Conservation (phyloP, 208 protist genomes). For the Trypanosoma scelopori region DNA sequence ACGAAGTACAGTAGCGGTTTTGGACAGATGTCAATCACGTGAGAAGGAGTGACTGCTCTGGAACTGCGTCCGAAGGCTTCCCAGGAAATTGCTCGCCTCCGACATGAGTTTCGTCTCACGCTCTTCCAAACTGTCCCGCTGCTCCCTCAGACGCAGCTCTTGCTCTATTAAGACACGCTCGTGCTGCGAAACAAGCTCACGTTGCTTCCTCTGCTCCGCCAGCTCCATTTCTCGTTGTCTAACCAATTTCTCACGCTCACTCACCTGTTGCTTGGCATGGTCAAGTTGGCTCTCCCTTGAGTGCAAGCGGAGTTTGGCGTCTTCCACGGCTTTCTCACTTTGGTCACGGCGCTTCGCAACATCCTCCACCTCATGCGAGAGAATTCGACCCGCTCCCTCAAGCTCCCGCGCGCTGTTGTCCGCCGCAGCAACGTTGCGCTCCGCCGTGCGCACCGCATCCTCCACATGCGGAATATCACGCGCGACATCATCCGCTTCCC, state of each 20-base stretch:
- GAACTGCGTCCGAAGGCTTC: slow-evolving; percentile 68
- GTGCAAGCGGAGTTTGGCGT: slow-evolving; percentile 57
- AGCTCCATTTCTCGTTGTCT: slow-evolving; percentile 79
- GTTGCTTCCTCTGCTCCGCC: slow-evolving; percentile 75
- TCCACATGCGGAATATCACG: slow-evolving; percentile 76
- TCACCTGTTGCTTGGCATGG: slow-evolving; percentile 48
- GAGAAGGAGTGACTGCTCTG: slow-evolving; percentile 57
- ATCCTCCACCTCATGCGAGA: slow-evolving; percentile 82
- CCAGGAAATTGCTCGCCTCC: slow-evolving; percentile 82
- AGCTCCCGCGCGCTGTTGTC: slow-evolving; percentile 78
- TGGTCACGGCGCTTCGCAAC: slow-evolving; percentile 72
- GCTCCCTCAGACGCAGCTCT: slow-evolving; percentile 85
- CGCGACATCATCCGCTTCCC: slow-evolving; percentile 67
- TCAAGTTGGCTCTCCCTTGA: slow-evolving; percentile 66
- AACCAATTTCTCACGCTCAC: slow-evolving; percentile 68
- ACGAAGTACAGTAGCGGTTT: not conserved
- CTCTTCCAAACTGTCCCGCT: slow-evolving; percentile 87
- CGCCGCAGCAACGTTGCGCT: slow-evolving; percentile 59
- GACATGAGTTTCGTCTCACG: slow-evolving; percentile 87
- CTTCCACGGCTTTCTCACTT: slow-evolving; percentile 62
- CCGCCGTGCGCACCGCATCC: slow-evolving; percentile 72
- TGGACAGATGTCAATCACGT: slow-evolving; percentile 37
- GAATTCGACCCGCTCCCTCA: slow-evolving; percentile 78
- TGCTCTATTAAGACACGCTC: slow-evolving; percentile 89
- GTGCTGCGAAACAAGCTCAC: slow-evolving; percentile 83